These are phyloP conservation scores for Mallotus japonicus DNA, from an alignment of 441 rosid genomes.

Conservation along the genomic window DNA sequence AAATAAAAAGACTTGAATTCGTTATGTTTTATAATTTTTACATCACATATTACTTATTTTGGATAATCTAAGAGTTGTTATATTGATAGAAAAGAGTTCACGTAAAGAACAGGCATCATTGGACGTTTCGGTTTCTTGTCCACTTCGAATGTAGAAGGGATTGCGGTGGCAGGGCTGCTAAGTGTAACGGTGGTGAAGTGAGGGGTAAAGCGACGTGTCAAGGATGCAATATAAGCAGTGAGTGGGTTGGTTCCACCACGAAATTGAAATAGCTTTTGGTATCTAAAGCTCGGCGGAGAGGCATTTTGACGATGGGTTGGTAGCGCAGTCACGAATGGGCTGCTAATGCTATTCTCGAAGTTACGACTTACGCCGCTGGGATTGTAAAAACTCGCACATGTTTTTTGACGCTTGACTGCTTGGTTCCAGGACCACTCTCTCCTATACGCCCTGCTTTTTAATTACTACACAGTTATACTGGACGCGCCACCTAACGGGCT, in stretches of 20 bases:
- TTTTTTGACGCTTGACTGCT: background rate
- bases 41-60: too few species aligned
- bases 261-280: background rate
- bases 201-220: background rate
- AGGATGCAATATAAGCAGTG: background rate
- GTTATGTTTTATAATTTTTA: too few species aligned
- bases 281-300: background rate
- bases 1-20: too few species aligned
- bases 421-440: background rate
- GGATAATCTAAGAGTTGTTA: too few species aligned
- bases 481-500: slow-evolving; percentile 14
- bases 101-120: background rate
- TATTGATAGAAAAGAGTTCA: too few species aligned
- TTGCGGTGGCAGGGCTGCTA: background rate
- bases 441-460: background rate
- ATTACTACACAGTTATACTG: background rate
- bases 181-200: background rate
- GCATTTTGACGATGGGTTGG: background rate
- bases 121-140: background rate
- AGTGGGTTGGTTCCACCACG: too few species aligned
- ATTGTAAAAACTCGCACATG: background rate
- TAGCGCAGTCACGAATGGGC: too few species aligned
- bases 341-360: too few species aligned
- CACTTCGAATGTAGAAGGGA: background rate
- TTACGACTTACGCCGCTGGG: background rate